Conservation (phyloP, 768 basidiomycete species). For the Boletus coccyginus region DNA sequence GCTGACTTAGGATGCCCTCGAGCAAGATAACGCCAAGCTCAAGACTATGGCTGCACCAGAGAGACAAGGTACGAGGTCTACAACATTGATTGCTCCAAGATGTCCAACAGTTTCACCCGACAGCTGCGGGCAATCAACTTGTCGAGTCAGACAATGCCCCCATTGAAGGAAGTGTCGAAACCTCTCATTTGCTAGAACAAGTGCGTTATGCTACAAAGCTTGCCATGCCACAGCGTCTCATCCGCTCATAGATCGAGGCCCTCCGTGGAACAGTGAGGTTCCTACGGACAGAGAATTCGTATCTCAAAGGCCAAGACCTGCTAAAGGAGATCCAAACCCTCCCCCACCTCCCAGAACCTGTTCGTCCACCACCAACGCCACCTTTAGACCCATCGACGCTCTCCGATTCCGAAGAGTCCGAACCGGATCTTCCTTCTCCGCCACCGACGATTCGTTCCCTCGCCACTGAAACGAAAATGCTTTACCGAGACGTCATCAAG, state of each 20-base stretch:
- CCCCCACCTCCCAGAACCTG: conserved; percentile 55
- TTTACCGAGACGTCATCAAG: conserved; percentile 87
- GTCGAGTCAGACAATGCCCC: conserved; percentile 60
- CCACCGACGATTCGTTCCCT: conserved; percentile 63
- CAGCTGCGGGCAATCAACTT: conserved; percentile 47
- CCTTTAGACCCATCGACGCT: conserved; percentile 61
- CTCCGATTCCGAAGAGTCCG: conserved; percentile 66
- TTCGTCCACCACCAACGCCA: conserved; percentile 56
- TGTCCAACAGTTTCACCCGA: neutral
- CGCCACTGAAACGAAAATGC: conserved; percentile 75
- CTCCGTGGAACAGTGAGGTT: conserved; percentile 90
- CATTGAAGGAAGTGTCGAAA: conserved; percentile 81
- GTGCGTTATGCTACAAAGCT: conserved; percentile 35
- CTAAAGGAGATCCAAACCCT: conserved; percentile 78
- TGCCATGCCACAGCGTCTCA: conserved; percentile 1
- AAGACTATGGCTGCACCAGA: conserved; percentile 67
- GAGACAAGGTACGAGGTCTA: conserved; percentile 55
- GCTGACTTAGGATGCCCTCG: conserved; percentile 81
- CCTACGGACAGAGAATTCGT: conserved; percentile 91
- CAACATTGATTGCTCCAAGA: neutral
- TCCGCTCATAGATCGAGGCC: conserved; percentile 68
- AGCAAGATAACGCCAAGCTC: conserved; percentile 85
- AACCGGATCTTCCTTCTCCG: conserved; percentile 44
- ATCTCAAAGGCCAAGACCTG: conserved; percentile 90
- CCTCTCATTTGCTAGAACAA: conserved; percentile 86